Conservation (phyloP, 306 rosid genomes). For the Acacia confusa region DNA sequence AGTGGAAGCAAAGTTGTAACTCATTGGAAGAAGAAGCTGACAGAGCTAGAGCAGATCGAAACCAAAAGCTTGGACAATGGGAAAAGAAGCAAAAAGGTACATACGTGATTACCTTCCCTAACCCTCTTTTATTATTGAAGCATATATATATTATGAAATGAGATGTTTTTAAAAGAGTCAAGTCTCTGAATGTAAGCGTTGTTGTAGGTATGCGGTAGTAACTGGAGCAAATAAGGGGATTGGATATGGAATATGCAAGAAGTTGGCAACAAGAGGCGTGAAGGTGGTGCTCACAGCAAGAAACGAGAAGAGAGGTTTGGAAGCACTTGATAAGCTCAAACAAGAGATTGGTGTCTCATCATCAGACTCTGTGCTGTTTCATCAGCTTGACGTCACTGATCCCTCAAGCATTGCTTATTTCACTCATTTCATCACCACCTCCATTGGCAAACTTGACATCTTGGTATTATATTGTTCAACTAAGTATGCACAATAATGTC, state of each 20-base stretch:
- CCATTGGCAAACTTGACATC: slow-evolving; percentile 5
- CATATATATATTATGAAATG: not conserved
- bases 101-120: not conserved
- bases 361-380: not conserved
- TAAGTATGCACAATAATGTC: not conserved
- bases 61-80: not conserved
- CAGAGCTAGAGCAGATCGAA: not conserved
- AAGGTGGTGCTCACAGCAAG: slow-evolving; percentile 50
- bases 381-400: slow-evolving; percentile 7
- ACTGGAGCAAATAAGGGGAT: slow-evolving; percentile 52
- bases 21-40: not conserved
- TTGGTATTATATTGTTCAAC: not conserved
- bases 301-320: slow-evolving; percentile 39
- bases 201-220: slow-evolving; percentile 50
- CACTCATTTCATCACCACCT: not conserved
- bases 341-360: not conserved
- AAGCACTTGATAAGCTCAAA: not conserved
- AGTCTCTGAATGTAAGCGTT: not conserved
- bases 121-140: not conserved
- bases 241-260: slow-evolving; percentile 42
- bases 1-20: not conserved
- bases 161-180: too few species aligned
- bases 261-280: slow-evolving; percentile 42
- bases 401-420: not conserved
- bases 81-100: slow-evolving; percentile 7